Evolutionary conservation across 805 yeast genomes (phyloP).

Genomic region (Lipomyces mesembrius): DNA sequence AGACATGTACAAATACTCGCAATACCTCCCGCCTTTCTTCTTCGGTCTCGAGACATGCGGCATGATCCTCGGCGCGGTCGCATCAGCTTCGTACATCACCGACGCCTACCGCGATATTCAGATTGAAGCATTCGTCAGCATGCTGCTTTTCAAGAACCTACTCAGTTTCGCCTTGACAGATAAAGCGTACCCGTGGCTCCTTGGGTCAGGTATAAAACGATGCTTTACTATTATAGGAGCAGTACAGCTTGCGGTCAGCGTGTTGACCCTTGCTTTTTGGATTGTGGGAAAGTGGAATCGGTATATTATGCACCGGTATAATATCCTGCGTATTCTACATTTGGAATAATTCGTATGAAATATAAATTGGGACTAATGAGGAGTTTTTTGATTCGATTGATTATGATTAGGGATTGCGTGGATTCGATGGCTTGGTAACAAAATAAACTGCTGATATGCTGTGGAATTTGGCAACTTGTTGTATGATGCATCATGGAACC

Average conservation of each 20-base stretch:
- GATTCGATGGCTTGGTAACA: too few species aligned
- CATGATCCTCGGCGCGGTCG: conserved; percentile 36
- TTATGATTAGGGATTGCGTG: too few species aligned
- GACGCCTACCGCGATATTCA: conserved; percentile 37
- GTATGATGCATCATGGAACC: too few species aligned
- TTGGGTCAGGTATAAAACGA: conserved; percentile 21
- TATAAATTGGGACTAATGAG: background rate
- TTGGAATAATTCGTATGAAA: background rate
- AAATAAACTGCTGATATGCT: too few species aligned
- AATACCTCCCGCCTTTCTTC: conserved; percentile 33
- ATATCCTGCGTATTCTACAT: conserved; percentile 15
- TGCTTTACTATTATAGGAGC: conserved; percentile 35
- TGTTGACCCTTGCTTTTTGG: conserved; percentile 23
- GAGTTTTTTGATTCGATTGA: background rate
- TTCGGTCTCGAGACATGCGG: conserved; percentile 37
- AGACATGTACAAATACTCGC: conserved; percentile 21
- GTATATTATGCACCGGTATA: conserved; percentile 20
- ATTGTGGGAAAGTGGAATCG: conserved; percentile 32
- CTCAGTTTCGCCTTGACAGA: conserved; percentile 34
- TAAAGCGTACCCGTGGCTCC: conserved; percentile 30
- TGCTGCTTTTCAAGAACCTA: conserved; percentile 33
- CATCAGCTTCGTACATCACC: conserved; percentile 35
- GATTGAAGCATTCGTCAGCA: conserved; percentile 31
- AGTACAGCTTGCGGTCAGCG: conserved; percentile 33
- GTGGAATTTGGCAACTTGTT: too few species aligned